Percentiles rank a stretch among this genome's conserved stretches.
Conservation (phyloP, 2,329 filamentous ascomycete species). For the Capronia coronata region DNA sequence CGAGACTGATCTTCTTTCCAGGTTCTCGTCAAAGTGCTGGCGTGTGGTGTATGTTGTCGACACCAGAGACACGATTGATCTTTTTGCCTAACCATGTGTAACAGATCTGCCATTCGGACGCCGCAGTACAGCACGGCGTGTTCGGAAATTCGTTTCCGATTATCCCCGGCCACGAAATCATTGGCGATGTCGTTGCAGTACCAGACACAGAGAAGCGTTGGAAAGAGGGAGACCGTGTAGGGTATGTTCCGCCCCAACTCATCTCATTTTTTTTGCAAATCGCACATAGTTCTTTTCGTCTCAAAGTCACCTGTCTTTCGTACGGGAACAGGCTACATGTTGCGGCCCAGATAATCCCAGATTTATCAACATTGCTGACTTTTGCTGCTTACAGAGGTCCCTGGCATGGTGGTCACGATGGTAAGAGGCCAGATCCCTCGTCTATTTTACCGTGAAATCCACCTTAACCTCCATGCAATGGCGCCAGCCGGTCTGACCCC, state of each 20-base stretch:
- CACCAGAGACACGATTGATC: not conserved
- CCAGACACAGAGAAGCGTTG: constrained; percentile 53
- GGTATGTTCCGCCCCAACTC: no score
- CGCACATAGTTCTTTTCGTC: no score
- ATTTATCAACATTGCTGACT: constrained; percentile 31
- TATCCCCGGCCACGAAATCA: constrained; percentile 64
- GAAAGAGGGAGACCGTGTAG: constrained; percentile 60
- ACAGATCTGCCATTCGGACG: constrained; percentile 59
- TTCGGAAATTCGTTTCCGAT: constrained; percentile 55
- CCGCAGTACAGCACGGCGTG: constrained; percentile 42
- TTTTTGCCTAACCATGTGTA: not conserved
- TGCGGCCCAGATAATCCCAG: no score
- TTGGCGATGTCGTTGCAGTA: constrained; percentile 60
- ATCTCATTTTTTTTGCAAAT: no score
- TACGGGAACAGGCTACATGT: no score
- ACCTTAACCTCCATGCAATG: no score
- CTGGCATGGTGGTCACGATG: constrained; percentile 58
- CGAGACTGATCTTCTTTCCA: constrained; percentile 3
- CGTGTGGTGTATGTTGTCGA: constrained; percentile 47
- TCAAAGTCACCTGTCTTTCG: no score
- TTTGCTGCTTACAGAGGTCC: constrained; percentile 27
- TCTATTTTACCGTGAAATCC: not conserved
- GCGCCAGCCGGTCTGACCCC: no score
- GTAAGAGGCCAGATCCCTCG: constrained; percentile 14
- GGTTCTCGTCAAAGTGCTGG: constrained; percentile 60